These are phyloP conservation scores for Quercus glauca DNA, from an alignment of 306 rosid species.

Conservation along the genomic window DNA sequence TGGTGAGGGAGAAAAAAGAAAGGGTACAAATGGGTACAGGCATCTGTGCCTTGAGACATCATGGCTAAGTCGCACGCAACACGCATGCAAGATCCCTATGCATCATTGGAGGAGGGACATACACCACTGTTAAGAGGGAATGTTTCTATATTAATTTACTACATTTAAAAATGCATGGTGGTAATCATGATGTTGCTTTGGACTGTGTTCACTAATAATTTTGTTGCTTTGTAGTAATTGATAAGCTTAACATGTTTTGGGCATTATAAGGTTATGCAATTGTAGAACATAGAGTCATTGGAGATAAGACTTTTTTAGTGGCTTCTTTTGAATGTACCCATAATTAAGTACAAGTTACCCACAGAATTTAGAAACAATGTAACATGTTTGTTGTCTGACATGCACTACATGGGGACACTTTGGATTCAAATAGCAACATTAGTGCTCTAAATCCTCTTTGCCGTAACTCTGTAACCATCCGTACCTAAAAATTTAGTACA, in stretches of 20 bases:
- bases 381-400: conserved; percentile 70
- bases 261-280: conserved; percentile 34
- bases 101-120: conserved; percentile 43
- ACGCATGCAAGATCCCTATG: conserved; percentile 34
- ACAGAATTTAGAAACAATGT: conserved; percentile 28
- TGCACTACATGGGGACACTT: conserved; percentile 42
- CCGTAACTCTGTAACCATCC: conserved; percentile 6
- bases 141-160: conserved; percentile 3
- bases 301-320: conserved; percentile 26
- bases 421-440: neutral
- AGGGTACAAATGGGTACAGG: neutral
- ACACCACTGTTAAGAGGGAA: conserved; percentile 20
- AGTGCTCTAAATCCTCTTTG: neutral
- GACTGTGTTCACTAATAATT: conserved; percentile 57
- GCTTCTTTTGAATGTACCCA: conserved; percentile 45
- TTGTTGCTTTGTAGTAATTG: conserved; percentile 62
- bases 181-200: conserved; percentile 66
- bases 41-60: conserved; percentile 4
- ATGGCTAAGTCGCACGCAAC: conserved; percentile 41
- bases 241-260: conserved; percentile 41
- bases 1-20: neutral
- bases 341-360: conserved; percentile 52
- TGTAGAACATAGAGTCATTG: conserved; percentile 30
- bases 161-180: conserved; percentile 31
- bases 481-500: neutral